These are phyloP conservation scores for Fusarium torreyae DNA, from an alignment of 2,329 filamentous ascomycete genomes.

Conservation along the genomic window DNA sequence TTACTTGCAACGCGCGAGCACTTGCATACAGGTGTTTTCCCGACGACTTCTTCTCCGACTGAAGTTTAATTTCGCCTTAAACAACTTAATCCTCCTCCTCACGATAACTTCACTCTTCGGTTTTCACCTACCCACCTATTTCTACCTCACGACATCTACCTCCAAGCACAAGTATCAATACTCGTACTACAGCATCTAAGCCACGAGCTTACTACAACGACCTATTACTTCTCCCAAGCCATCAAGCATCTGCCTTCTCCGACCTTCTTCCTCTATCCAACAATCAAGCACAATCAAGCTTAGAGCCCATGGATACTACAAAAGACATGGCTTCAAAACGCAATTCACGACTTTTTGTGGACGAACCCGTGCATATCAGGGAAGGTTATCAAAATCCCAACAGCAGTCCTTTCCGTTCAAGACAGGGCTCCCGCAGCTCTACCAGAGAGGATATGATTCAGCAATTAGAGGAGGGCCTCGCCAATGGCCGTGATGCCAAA, in stretches of 20 bases:
- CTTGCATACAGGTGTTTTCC: slow-evolving; percentile 38
- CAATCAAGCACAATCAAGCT: background rate
- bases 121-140: slow-evolving; percentile 15
- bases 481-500: slow-evolving; percentile 35
- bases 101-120: slow-evolving; percentile 34
- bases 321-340: slow-evolving; percentile 46
- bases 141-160: slow-evolving; percentile 4
- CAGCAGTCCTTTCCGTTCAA: slow-evolving; percentile 47
- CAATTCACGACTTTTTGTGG: slow-evolving; percentile 42
- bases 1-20: slow-evolving; percentile 44
- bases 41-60: slow-evolving; percentile 29
- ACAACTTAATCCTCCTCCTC: slow-evolving; percentile 26
- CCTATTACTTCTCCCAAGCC: slow-evolving; percentile 4
- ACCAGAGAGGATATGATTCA: slow-evolving; percentile 49
- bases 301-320: slow-evolving; percentile 18
- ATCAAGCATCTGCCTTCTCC: background rate
- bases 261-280: background rate
- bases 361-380: slow-evolving; percentile 31
- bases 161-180: slow-evolving; percentile 3
- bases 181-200: slow-evolving; percentile 9
- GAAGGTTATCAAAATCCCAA: slow-evolving; percentile 29
- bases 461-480: slow-evolving; percentile 49
- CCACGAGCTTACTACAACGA: background rate
- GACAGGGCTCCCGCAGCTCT: slow-evolving; percentile 52
- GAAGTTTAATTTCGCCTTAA: slow-evolving; percentile 23